Conservation (phyloP, 208 protist species). For the Leishmania braziliensis region DNA sequence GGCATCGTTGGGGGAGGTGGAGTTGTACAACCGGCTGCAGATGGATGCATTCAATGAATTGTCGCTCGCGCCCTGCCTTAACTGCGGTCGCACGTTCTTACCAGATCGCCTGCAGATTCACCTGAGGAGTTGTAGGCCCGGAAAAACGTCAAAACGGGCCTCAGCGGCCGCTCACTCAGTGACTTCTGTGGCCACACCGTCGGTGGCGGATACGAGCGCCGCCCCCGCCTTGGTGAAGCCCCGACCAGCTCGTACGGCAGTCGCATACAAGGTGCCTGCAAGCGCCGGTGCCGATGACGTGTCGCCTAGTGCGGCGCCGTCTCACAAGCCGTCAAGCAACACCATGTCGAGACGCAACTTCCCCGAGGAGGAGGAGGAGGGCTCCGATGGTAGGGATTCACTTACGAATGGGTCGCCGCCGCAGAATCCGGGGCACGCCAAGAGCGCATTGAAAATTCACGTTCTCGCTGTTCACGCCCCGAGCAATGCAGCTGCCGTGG, state of each 20-base stretch:
- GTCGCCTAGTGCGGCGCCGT: slow-evolving; percentile 4
- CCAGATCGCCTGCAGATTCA: slow-evolving; percentile 91
- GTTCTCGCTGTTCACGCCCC: neutral
- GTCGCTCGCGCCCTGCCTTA: slow-evolving; percentile 73
- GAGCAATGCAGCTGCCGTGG: neutral
- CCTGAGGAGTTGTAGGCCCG: slow-evolving; percentile 85
- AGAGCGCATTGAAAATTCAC: neutral
- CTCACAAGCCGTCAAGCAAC: neutral
- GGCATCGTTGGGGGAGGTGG: slow-evolving; percentile 31
- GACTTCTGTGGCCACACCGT: slow-evolving; percentile 30
- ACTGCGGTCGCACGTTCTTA: slow-evolving; percentile 91
- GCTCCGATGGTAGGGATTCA: neutral
- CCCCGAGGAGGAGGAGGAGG: slow-evolving; percentile 10
- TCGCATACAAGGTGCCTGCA: slow-evolving; percentile 16
- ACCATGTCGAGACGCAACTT: neutral
- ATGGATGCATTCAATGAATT: slow-evolving; percentile 77
- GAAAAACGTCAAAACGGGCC: slow-evolving; percentile 35
- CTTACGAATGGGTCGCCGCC: slow-evolving; percentile 5
- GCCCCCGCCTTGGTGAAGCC: slow-evolving; percentile 1
- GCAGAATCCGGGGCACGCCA: slow-evolving; percentile 2
- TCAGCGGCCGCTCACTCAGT: slow-evolving; percentile 73
- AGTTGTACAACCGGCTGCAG: slow-evolving; percentile 82
- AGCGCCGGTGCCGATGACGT: slow-evolving; percentile 23
- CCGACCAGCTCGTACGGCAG: slow-evolving; percentile 23
- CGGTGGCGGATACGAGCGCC: neutral